Evolutionary conservation across 108 stramenopile genomes (phyloP).

Genomic region (Nitzschia sp.): DNA sequence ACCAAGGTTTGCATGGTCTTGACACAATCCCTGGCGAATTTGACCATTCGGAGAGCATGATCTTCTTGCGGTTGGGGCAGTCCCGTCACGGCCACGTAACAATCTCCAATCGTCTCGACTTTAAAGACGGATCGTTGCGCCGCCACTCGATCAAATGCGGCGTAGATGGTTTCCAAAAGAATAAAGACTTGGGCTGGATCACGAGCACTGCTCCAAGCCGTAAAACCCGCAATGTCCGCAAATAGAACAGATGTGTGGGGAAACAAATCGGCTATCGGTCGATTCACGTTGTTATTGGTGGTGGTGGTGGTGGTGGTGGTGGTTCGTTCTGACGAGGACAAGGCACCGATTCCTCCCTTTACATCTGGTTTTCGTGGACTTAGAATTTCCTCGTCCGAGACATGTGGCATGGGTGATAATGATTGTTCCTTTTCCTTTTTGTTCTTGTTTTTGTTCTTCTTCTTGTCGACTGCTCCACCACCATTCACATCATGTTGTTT

Average conservation of each 20-base stretch:
- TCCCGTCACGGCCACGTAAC: conserved; percentile 26
- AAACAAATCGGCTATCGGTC: conserved; percentile 9
- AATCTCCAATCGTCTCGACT: conserved; percentile 22
- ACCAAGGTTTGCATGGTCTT: not conserved
- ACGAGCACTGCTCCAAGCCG: conserved; percentile 13
- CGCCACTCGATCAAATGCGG: conserved; percentile 8
- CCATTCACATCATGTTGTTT: not conserved
- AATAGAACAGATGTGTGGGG: conserved; percentile 6
- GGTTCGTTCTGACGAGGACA: not conserved
- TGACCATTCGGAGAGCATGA: conserved; percentile 15
- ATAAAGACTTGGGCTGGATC: conserved; percentile 19
- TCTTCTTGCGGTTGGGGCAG: conserved; percentile 15
- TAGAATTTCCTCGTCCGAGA: not conserved
- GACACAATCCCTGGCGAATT: conserved; percentile 17
- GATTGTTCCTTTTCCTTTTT: not conserved
- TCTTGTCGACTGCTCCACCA: not conserved
- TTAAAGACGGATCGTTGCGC: conserved; percentile 9
- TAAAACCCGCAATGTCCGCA: conserved; percentile 21
- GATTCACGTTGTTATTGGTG: not conserved
- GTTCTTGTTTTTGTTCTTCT: not conserved
- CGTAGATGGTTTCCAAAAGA: conserved; percentile 16
- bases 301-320: too few relatives aligned
- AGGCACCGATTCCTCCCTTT: not conserved
- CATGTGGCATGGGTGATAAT: not conserved
- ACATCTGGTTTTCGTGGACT: conserved; percentile 7